Evolutionary conservation across 768 basidiomycete genomes (phyloP).

Genomic region (Lentinula sp.): DNA sequence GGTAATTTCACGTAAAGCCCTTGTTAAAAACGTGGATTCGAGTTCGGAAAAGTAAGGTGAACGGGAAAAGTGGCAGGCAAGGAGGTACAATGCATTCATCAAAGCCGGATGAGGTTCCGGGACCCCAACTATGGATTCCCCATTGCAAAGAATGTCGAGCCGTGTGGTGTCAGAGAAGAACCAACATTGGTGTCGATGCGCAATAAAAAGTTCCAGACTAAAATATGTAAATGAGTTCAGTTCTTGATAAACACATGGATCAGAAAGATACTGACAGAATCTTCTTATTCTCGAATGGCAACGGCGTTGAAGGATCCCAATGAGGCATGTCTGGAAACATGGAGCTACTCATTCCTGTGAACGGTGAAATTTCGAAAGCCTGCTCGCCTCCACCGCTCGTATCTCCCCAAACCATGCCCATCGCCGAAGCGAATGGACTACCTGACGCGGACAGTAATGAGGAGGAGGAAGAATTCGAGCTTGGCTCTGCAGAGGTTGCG

Average conservation of each 20-base stretch:
- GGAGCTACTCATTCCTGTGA: slow-evolving; percentile 10
- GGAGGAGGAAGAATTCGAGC: neutral
- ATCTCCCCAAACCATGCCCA: neutral
- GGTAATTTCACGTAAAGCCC: slow-evolving; percentile 44
- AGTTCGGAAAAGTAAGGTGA: slow-evolving; percentile 32
- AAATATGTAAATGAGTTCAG: neutral
- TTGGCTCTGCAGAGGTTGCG: neutral
- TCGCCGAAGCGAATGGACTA: slow-evolving; percentile 1
- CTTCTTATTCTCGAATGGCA: slow-evolving; percentile 29
- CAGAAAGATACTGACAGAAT: slow-evolving; percentile 25
- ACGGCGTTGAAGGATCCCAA: slow-evolving; percentile 19
- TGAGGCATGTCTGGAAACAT: slow-evolving; percentile 17
- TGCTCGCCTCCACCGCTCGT: neutral
- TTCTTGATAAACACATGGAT: neutral
- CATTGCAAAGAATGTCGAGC: slow-evolving; percentile 31
- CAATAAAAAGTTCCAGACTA: slow-evolving; percentile 51
- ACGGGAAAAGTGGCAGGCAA: slow-evolving; percentile 50
- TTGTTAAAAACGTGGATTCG: slow-evolving; percentile 42
- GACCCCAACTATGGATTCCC: slow-evolving; percentile 15
- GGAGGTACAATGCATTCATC: slow-evolving; percentile 54
- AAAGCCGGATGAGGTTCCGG: slow-evolving; percentile 50
- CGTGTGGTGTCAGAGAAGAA: slow-evolving; percentile 45
- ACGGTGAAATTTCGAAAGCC: slow-evolving; percentile 14
- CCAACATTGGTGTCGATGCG: slow-evolving; percentile 53
- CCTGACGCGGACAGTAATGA: neutral